A percentile compares a stretch with the other conserved stretches of the same genome.
Conservation (phyloP, 148 eudicot species). For the Amaranthus hypochondriacus region DNA sequence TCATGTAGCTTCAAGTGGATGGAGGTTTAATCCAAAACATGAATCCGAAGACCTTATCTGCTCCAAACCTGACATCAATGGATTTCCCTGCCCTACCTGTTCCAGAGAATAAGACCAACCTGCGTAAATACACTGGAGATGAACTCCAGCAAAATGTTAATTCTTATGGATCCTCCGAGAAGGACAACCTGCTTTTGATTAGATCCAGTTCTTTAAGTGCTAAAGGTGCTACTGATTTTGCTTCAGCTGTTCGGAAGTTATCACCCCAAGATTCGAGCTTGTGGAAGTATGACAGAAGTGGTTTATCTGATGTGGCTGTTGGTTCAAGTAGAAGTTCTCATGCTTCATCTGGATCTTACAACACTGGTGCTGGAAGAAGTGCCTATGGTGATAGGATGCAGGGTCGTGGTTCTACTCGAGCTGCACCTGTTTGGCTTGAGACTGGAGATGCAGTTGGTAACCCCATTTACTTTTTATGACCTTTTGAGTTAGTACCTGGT, state of each 20-base stretch:
- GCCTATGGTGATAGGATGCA: constrained; percentile 55
- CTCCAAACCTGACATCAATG: constrained; percentile 69
- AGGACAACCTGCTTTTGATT: constrained; percentile 51
- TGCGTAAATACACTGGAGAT: constrained; percentile 51
- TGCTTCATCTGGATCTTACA: constrained; percentile 53
- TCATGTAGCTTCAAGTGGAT: constrained; percentile 85
- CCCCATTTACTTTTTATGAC: constrained; percentile 11
- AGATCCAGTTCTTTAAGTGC: constrained; percentile 50
- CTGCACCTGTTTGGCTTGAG: constrained; percentile 89
- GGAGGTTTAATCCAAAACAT: constrained; percentile 59
- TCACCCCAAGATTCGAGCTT: constrained; percentile 65
- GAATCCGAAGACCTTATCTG: constrained; percentile 56
- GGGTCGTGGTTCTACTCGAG: constrained; percentile 51
- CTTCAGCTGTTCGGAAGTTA: constrained; percentile 84
- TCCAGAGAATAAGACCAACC: constrained; percentile 43
- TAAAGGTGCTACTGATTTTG: constrained; percentile 76
- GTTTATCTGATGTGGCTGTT: constrained; percentile 50
- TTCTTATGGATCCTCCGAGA: constrained; percentile 51
- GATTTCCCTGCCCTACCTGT: constrained; percentile 79
- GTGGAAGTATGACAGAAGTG: constrained; percentile 76
- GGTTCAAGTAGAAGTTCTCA: constrained; percentile 82
- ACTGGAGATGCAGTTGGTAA: constrained; percentile 99
- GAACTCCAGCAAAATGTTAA: constrained; percentile 47
- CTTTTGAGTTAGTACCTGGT: constrained; percentile 17
- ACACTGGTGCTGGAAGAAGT: constrained; percentile 48